A percentile compares a stretch with the other conserved stretches of the same genome.
Conservation (phyloP, 495 filamentous ascomycete genomes). For the Penicillium lividum region DNA sequence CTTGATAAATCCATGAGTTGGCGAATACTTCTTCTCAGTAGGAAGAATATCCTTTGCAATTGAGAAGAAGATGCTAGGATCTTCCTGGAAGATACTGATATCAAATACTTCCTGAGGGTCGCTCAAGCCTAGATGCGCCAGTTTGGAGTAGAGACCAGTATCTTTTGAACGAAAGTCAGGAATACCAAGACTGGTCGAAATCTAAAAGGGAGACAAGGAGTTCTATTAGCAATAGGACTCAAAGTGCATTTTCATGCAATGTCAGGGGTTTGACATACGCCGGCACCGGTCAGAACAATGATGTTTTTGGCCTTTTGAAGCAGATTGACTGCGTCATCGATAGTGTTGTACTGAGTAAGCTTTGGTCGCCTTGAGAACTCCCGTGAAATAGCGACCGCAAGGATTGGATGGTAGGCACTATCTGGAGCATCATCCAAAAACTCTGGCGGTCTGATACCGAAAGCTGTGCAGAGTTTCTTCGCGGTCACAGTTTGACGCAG, state of each 20-base stretch:
- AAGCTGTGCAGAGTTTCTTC: constrained; percentile 88
- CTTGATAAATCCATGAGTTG: constrained; percentile 93
- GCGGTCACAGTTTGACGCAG: constrained; percentile 66
- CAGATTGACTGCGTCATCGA: constrained; percentile 83
- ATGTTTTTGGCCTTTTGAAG: constrained; percentile 77
- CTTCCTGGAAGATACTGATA: constrained; percentile 78
- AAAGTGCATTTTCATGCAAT: background rate
- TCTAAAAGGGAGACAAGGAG: constrained; percentile 42
- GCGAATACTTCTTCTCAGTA: constrained; percentile 69
- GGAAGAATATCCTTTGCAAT: constrained; percentile 91
- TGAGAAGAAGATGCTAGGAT: constrained; percentile 89
- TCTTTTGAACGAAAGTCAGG: constrained; percentile 70
- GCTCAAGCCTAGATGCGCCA: constrained; percentile 70
- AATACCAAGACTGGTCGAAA: constrained; percentile 70
- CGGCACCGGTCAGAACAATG: constrained; percentile 91
- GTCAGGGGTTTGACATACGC: constrained; percentile 49
- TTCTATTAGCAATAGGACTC: background rate
- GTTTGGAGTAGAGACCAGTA: constrained; percentile 68
- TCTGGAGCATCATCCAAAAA: constrained; percentile 77
- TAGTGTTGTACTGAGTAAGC: constrained; percentile 75
- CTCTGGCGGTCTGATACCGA: constrained; percentile 73
- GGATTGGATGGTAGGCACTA: constrained; percentile 69
- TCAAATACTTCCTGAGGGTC: constrained; percentile 97
- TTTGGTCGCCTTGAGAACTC: constrained; percentile 82
- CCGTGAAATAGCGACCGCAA: constrained; percentile 76